Evolutionary conservation across 176 grass and related monocot genomes (phyloP).

Genomic region (Oryza longistaminata): DNA sequence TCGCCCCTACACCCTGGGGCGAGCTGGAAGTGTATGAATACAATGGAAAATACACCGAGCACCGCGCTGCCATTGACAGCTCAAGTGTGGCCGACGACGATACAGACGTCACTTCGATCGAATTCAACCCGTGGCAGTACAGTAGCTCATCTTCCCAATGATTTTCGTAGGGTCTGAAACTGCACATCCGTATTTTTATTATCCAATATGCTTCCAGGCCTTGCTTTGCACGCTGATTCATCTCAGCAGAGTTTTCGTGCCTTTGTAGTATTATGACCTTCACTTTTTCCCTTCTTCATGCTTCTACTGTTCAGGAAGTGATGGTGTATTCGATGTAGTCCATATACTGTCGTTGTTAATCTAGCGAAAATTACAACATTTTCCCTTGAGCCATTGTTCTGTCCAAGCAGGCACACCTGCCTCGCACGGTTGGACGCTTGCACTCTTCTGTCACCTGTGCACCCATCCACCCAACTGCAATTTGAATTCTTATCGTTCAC

Average conservation of each 20-base stretch:
- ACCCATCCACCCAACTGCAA: not conserved
- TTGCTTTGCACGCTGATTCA: conserved; percentile 35
- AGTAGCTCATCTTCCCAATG: conserved; percentile 46
- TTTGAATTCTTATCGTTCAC: not conserved
- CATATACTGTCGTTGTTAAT: conserved; percentile 32
- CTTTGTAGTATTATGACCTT: conserved; percentile 45
- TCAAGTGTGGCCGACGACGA: conserved; percentile 37
- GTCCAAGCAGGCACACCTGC: not conserved
- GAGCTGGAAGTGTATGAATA: conserved; percentile 89
- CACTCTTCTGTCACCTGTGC: not conserved
- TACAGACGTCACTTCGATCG: conserved; percentile 42
- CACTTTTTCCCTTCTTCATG: not conserved
- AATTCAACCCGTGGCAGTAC: conserved; percentile 97
- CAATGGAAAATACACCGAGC: conserved; percentile 75
- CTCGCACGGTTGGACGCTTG: not conserved
- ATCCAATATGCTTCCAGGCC: conserved; percentile 31
- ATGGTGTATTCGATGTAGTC: conserved; percentile 55
- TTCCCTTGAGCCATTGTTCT: not conserved
- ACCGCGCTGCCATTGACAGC: conserved; percentile 59
- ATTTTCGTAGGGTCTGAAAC: conserved; percentile 31
- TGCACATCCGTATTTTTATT: conserved; percentile 18
- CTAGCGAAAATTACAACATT: conserved; percentile 26
- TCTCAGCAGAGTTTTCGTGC: conserved; percentile 40
- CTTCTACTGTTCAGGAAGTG: conserved; percentile 34
- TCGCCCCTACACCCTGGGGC: conserved; percentile 81